Evolutionary conservation across 202 grass and related monocot species (phyloP).

Genomic region (Musa balbisiana): DNA sequence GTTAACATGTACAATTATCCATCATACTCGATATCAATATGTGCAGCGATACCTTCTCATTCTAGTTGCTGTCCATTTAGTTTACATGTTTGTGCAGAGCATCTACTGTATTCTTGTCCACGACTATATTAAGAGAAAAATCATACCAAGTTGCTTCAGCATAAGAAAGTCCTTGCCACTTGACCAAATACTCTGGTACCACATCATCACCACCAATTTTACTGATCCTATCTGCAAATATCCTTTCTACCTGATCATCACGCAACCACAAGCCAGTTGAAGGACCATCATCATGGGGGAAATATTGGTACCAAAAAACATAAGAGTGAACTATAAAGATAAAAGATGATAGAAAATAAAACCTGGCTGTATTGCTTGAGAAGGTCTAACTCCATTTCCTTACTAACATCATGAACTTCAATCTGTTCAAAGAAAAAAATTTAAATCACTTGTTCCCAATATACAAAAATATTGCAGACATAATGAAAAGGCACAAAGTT

Average conservation of each 20-base stretch:
- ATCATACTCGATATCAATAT: background rate
- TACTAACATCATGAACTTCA: conserved; percentile 97
- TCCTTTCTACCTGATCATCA: conserved; percentile 83
- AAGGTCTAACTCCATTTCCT: conserved; percentile 99
- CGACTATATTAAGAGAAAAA: conserved; percentile 13
- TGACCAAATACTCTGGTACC: conserved; percentile 91
- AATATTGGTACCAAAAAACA: background rate
- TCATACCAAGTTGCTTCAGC: conserved; percentile 97
- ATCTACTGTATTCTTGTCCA: conserved; percentile 1
- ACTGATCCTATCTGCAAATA: conserved; percentile 96
- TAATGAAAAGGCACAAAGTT: background rate
- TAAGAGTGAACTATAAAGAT: conserved; percentile 15
- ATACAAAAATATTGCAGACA: background rate
- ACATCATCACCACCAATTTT: conserved; percentile 75
- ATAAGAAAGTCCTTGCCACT: conserved; percentile 99
- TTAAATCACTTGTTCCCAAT: conserved; percentile 4
- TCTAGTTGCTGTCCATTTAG: background rate
- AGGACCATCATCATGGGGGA: conserved; percentile 7
- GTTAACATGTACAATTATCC: no score
- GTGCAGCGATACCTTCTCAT: background rate
- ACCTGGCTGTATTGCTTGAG: conserved; percentile 99
- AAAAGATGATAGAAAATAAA: conserved; percentile 16
- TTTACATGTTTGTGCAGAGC: conserved; percentile 7
- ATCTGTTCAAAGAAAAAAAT: conserved; percentile 40
- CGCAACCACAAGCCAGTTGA: conserved; percentile 27